phyloP scores from a whole-genome alignment of 2,329 filamentous ascomycete species.

The Thielaviopsis musarum region DNA sequence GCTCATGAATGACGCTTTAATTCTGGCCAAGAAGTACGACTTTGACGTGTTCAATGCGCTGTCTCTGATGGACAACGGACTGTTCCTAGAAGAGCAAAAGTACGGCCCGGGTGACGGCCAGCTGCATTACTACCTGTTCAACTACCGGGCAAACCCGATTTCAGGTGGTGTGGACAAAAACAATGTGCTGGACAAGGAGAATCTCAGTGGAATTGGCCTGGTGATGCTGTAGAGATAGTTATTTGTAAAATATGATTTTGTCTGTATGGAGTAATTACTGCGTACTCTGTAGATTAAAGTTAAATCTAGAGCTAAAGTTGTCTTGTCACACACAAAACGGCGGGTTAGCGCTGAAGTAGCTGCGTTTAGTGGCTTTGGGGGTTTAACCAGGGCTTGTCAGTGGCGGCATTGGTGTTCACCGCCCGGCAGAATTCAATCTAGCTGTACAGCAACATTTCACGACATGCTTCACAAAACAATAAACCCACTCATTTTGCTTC shows the following conservation, averaged over 20 bases:
- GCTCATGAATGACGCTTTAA: slow-evolving; percentile 69
- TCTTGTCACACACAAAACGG: no score
- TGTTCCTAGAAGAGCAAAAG: slow-evolving; percentile 87
- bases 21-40: slow-evolving; percentile 64
- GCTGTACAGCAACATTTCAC: not conserved
- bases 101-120: slow-evolving; percentile 90
- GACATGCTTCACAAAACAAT: not conserved
- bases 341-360: no score
- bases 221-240: slow-evolving; percentile 45
- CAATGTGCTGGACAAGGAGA: slow-evolving; percentile 61
- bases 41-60: slow-evolving; percentile 97
- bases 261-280: not conserved
- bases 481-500: not conserved
- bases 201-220: slow-evolving; percentile 74
- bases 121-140: slow-evolving; percentile 94
- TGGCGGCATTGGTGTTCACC: slow-evolving; percentile 4
- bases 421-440: slow-evolving; percentile 12
- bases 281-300: no score
- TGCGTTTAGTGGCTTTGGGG: not conserved
- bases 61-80: slow-evolving; percentile 79
- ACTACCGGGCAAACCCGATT: slow-evolving; percentile 80
- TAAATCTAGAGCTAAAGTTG: no score
- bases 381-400: not conserved
- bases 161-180: slow-evolving; percentile 66
- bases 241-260: not conserved